These are phyloP conservation scores for Fusarium temperatum DNA, from an alignment of 2,329 filamentous ascomycete genomes.

Conservation along the genomic window DNA sequence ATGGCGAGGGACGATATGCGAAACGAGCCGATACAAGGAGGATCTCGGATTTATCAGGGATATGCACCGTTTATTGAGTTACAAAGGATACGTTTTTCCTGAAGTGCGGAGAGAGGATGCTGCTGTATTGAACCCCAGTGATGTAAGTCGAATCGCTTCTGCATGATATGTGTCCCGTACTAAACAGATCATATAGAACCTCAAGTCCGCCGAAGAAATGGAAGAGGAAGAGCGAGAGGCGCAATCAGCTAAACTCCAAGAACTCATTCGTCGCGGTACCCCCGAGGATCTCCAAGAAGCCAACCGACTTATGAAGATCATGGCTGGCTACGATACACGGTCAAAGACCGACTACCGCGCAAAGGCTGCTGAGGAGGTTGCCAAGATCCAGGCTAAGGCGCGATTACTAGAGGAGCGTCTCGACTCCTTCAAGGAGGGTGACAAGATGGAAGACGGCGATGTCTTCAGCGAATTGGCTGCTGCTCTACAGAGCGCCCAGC, in stretches of 20 bases:
- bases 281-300: slow-evolving; percentile 96
- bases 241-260: slow-evolving; percentile 97
- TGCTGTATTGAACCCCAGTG: slow-evolving; percentile 94
- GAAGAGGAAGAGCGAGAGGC: slow-evolving; percentile 95
- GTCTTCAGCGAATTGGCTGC: slow-evolving; percentile 86
- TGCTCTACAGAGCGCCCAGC: slow-evolving; percentile 90
- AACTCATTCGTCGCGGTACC: slow-evolving; percentile 89
- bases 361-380: slow-evolving; percentile 95
- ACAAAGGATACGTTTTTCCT: slow-evolving; percentile 97
- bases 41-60: slow-evolving; percentile 95
- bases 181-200: slow-evolving; percentile 66
- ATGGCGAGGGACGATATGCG: slow-evolving; percentile 98
- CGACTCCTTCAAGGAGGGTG: slow-evolving; percentile 82
- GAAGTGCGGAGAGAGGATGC: slow-evolving; percentile 93
- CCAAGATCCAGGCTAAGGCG: slow-evolving; percentile 95
- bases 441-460: slow-evolving; percentile 75
- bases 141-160: slow-evolving; percentile 69
- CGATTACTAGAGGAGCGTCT: slow-evolving; percentile 91
- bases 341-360: slow-evolving; percentile 98
- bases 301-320: slow-evolving; percentile 97
- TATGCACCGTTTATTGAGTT: slow-evolving; percentile 94
- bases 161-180: slow-evolving; percentile 52
- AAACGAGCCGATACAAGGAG: slow-evolving; percentile 97
- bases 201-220: slow-evolving; percentile 98
- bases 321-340: slow-evolving; percentile 96